Evolutionary conservation across 192 early-diverging fungal genomes (phyloP).

Genomic region (Backusella liffmaniae): DNA sequence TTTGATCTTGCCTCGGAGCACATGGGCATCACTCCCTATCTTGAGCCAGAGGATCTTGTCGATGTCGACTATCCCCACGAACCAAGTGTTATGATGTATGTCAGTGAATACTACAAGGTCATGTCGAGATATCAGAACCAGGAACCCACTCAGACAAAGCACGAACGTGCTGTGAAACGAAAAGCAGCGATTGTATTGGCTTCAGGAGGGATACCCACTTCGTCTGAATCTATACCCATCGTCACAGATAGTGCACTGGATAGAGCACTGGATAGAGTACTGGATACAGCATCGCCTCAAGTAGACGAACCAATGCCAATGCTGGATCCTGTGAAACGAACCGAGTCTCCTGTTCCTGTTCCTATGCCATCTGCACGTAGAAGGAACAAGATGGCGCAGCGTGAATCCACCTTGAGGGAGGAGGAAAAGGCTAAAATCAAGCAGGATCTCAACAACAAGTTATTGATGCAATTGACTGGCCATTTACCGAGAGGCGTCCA

Average conservation of each 20-base stretch:
- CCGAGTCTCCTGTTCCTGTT: not conserved
- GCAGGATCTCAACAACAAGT: conserved; percentile 20
- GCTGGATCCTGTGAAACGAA: not conserved
- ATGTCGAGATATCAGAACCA: conserved; percentile 45
- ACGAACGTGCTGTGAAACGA: conserved; percentile 22
- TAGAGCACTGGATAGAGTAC: not conserved
- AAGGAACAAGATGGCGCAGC: conserved; percentile 21
- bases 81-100: conserved; percentile 53
- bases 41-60: conserved; percentile 48
- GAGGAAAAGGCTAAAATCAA: conserved; percentile 35
- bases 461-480: conserved; percentile 36
- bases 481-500: conserved; percentile 36
- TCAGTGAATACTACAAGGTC: conserved; percentile 50
- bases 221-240: not conserved
- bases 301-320: not conserved
- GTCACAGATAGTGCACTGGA: not conserved
- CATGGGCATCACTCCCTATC: conserved; percentile 39
- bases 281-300: not conserved
- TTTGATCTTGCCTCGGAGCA: conserved; percentile 44
- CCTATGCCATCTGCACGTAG: conserved; percentile 13
- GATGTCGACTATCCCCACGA: conserved; percentile 54
- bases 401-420: conserved; percentile 28
- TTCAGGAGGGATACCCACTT: conserved; percentile 26
- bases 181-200: conserved; percentile 30
- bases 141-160: conserved; percentile 14